Percentiles rank a stretch among this genome's conserved stretches.
Conservation (phyloP, 1,139 yeast species). For the Groenewaldozyma sp. region DNA sequence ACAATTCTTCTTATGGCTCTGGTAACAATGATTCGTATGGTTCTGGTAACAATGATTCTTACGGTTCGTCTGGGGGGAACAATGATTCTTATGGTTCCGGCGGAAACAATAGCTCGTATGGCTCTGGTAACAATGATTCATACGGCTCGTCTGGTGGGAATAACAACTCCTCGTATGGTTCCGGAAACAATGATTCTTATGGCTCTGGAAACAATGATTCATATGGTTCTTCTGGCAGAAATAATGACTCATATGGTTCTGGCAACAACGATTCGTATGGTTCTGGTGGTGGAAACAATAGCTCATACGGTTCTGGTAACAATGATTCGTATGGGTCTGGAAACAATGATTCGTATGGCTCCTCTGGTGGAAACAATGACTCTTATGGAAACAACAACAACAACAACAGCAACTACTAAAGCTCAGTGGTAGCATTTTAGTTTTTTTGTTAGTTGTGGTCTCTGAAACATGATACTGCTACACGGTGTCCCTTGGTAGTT, state of each 20-base stretch:
- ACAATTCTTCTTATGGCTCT: constrained; percentile 7
- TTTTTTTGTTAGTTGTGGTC: too few relatives aligned
- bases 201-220: constrained; percentile 16
- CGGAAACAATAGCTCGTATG: constrained; percentile 13
- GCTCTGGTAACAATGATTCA: constrained; percentile 13
- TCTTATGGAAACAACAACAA: constrained; percentile 16
- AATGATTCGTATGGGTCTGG: constrained; percentile 16
- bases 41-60: constrained; percentile 15
- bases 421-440: too few relatives aligned
- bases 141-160: constrained; percentile 15
- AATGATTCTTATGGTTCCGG: constrained; percentile 12
- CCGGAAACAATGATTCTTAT: constrained; percentile 15
- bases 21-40: constrained; percentile 17
- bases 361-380: constrained; percentile 15
- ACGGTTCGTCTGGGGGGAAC: constrained; percentile 14
- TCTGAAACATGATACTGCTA: too few relatives aligned
- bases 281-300: constrained; percentile 5
- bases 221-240: constrained; percentile 11
- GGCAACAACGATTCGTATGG: constrained; percentile 3
- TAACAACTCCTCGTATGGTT: constrained; percentile 15
- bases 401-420: constrained; percentile 14
- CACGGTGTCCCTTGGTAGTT: too few relatives aligned
- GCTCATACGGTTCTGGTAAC: constrained; percentile 14
- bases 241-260: constrained; percentile 14
- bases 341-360: constrained; percentile 16